These are phyloP conservation scores for Nakazawaea anatomiae DNA, from an alignment of 805 yeast species.

Conservation along the genomic window DNA sequence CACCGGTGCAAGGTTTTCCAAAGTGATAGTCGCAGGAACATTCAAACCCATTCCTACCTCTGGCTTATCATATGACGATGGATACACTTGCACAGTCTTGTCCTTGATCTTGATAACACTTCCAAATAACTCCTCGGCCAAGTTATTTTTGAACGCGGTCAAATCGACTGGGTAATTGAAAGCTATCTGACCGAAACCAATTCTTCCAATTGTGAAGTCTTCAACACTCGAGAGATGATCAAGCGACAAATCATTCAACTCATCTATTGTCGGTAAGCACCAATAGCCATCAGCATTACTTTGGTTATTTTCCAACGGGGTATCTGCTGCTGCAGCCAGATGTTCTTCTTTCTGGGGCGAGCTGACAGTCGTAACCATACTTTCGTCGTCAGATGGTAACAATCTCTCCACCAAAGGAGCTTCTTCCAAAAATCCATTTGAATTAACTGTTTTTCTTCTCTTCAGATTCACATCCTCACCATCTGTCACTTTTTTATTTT, in stretches of 20 bases:
- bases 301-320: neutral
- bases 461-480: neutral
- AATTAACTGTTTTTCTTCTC: constrained; percentile 4
- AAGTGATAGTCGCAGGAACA: constrained; percentile 68
- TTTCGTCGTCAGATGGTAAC: neutral
- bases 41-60: constrained; percentile 64
- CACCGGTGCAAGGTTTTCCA: constrained; percentile 55
- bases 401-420: neutral
- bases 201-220: constrained; percentile 64
- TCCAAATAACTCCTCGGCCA: constrained; percentile 31
- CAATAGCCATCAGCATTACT: constrained; percentile 38
- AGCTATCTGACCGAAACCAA: constrained; percentile 61
- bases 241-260: constrained; percentile 35
- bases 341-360: neutral
- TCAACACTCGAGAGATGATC: constrained; percentile 50
- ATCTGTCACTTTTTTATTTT: neutral
- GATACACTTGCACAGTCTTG: constrained; percentile 56
- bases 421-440: neutral
- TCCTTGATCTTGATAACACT: constrained; percentile 39
- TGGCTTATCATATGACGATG: constrained; percentile 48
- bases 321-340: neutral
- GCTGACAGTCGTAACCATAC: neutral
- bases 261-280: constrained; percentile 61
- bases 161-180: constrained; percentile 68
- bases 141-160: constrained; percentile 39